Evolutionary conservation across 2,329 filamentous ascomycete genomes (phyloP).

Genomic region (Aciculosporium take): DNA sequence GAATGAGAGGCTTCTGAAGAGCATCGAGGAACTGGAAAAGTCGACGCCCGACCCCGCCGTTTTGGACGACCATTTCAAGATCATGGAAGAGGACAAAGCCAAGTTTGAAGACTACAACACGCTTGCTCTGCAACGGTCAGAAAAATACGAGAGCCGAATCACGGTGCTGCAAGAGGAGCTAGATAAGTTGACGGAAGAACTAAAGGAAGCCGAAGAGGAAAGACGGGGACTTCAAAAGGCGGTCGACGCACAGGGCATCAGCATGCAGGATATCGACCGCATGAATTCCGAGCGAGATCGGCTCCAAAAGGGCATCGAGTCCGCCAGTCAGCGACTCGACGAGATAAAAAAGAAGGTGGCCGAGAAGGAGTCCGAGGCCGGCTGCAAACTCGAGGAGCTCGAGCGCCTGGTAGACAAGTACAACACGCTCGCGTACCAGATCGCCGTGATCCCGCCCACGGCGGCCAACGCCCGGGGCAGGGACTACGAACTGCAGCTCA

Average conservation of each 20-base stretch:
- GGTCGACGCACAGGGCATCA: conserved; percentile 87
- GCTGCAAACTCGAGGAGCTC: conserved; percentile 76
- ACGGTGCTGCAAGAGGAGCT: conserved; percentile 77
- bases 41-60: conserved; percentile 70
- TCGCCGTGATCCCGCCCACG: conserved; percentile 72
- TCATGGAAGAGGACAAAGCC: conserved; percentile 83
- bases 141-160: conserved; percentile 74
- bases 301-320: conserved; percentile 76
- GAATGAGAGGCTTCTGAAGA: conserved; percentile 63
- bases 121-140: conserved; percentile 66
- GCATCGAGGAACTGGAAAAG: conserved; percentile 83
- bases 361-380: conserved; percentile 81
- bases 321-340: conserved; percentile 60
- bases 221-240: conserved; percentile 64
- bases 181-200: conserved; percentile 59
- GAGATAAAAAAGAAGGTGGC: conserved; percentile 71
- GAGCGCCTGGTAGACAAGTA: conserved; percentile 80
- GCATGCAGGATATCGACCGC: conserved; percentile 95
- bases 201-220: conserved; percentile 72
- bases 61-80: conserved; percentile 78
- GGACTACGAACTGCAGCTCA: conserved; percentile 73
- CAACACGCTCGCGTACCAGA: conserved; percentile 89
- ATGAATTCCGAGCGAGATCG: conserved; percentile 94
- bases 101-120: conserved; percentile 96
- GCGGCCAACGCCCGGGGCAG: conserved; percentile 74